A percentile compares a stretch with the other conserved stretches of the same genome.
These are phyloP conservation scores for Nepenthes alata DNA, from an alignment of 179 eudicot genomes.

Conservation along the genomic window DNA sequence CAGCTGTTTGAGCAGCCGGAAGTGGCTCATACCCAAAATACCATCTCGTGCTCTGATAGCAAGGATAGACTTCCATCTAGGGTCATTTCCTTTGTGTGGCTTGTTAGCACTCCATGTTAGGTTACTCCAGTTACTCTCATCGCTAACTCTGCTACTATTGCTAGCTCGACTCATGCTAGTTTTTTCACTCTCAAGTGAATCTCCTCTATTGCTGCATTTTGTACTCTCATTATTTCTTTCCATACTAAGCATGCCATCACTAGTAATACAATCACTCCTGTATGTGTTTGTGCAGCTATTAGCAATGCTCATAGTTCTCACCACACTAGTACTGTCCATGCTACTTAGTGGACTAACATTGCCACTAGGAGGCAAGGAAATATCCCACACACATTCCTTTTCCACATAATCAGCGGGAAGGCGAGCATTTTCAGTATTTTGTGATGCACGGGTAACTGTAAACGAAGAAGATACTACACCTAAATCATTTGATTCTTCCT, in stretches of 20 bases:
- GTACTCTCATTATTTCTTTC: slow-evolving; percentile 45
- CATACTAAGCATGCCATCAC: slow-evolving; percentile 63
- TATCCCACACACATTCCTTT: slow-evolving; percentile 85
- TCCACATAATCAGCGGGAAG: slow-evolving; percentile 33
- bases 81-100: slow-evolving; percentile 88
- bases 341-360: slow-evolving; percentile 78
- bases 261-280: slow-evolving; percentile 47
- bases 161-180: slow-evolving; percentile 80
- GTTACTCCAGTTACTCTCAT: slow-evolving; percentile 86
- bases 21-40: slow-evolving; percentile 75
- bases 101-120: slow-evolving; percentile 66
- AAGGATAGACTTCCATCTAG: slow-evolving; percentile 81
- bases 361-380: slow-evolving; percentile 78
- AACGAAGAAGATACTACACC: slow-evolving; percentile 33
- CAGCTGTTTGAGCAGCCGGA: slow-evolving; percentile 54
- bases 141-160: slow-evolving; percentile 74
- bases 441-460: slow-evolving; percentile 40
- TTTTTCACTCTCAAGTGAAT: slow-evolving; percentile 71
- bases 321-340: slow-evolving; percentile 55
- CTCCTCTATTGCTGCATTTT: slow-evolving; percentile 47
- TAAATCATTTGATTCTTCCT: slow-evolving; percentile 38
- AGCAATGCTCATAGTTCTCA: slow-evolving; percentile 67
- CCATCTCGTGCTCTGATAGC: slow-evolving; percentile 61
- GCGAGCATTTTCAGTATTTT: slow-evolving; percentile 29
- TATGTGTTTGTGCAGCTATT: slow-evolving; percentile 64